Evolutionary conservation across 1,284 basidiomycete species (phyloP).

Genomic region (Ceratobasidium sp.): DNA sequence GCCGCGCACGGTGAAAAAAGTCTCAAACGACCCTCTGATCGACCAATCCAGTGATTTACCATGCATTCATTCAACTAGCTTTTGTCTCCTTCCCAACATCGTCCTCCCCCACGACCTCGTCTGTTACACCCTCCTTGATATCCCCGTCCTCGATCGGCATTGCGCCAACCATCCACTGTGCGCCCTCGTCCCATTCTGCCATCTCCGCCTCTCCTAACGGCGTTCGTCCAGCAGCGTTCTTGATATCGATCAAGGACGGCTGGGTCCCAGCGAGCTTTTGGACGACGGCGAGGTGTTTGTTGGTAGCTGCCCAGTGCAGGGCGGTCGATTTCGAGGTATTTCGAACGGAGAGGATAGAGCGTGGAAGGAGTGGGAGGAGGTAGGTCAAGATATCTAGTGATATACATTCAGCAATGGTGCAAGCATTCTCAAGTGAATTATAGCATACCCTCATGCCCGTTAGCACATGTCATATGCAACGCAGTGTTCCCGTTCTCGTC

Average conservation of each 20-base stretch:
- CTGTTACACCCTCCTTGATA: slow-evolving; percentile 36
- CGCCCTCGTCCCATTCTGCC: slow-evolving; percentile 81
- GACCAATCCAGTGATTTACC: slow-evolving; percentile 2
- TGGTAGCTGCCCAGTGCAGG: slow-evolving; percentile 89
- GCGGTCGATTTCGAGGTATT: slow-evolving; percentile 82
- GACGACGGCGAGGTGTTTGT: slow-evolving; percentile 76
- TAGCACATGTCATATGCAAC: slow-evolving; percentile 86
- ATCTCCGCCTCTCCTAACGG: slow-evolving; percentile 81
- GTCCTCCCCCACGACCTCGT: slow-evolving; percentile 51
- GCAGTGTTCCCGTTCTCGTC: slow-evolving; percentile 83
- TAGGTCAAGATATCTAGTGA: slow-evolving; percentile 74
- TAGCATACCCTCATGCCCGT: slow-evolving; percentile 82
- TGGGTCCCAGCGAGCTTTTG: slow-evolving; percentile 67
- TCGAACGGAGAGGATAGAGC: slow-evolving; percentile 66
- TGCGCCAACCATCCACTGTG: slow-evolving; percentile 77
- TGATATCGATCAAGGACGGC: slow-evolving; percentile 73
- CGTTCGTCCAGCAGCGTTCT: slow-evolving; percentile 74
- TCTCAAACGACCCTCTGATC: too few relatives aligned
- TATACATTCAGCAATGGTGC: neutral
- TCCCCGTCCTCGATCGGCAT: slow-evolving; percentile 68
- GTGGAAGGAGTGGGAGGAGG: slow-evolving; percentile 71
- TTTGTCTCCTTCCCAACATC: slow-evolving; percentile 42
- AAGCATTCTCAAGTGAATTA: neutral
- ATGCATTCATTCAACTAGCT: slow-evolving; percentile 29
- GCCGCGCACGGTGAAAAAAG: too few relatives aligned